Evolutionary conservation across 768 basidiomycete species (phyloP).

Genomic region (Candolleomyces efflorescens): DNA sequence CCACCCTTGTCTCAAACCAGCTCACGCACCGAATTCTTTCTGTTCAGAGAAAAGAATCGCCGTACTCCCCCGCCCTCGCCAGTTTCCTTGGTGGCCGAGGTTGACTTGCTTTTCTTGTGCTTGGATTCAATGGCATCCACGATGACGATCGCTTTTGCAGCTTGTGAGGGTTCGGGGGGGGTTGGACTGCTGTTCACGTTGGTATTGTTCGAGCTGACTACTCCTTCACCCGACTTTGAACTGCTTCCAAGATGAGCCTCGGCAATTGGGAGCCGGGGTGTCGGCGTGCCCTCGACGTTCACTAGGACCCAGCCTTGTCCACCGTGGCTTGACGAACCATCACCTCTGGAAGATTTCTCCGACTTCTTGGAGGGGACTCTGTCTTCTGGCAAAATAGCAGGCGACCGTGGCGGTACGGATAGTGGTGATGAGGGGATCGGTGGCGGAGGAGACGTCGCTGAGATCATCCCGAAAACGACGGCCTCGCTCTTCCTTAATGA

Average conservation of each 20-base stretch:
- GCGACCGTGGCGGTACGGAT: conserved; percentile 1
- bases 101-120: conserved; percentile 23
- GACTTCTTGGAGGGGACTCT: conserved; percentile 17
- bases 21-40: conserved; percentile 35
- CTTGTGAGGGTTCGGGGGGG: conserved; percentile 26
- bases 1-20: conserved; percentile 2
- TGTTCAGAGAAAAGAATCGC: conserved; percentile 35
- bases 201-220: background rate
- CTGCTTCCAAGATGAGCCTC: background rate
- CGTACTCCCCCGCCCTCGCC: conserved; percentile 19
- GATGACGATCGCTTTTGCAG: conserved; percentile 62
- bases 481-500: conserved; percentile 58
- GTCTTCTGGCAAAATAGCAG: background rate
- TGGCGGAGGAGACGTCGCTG: conserved; percentile 24
- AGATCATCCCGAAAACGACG: conserved; percentile 50
- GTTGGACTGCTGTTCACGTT: conserved; percentile 7
- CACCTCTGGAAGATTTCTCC: conserved; percentile 15
- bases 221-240: too few species aligned
- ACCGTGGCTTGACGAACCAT: conserved; percentile 6
- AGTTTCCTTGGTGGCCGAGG: background rate
- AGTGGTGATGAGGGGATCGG: conserved; percentile 14
- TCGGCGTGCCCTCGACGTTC: conserved; percentile 44
- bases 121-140: conserved; percentile 55
- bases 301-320: conserved; percentile 65
- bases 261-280: background rate